Conservation (phyloP, 371 early-diverging fungal species). For the Enteropsectra breve region DNA sequence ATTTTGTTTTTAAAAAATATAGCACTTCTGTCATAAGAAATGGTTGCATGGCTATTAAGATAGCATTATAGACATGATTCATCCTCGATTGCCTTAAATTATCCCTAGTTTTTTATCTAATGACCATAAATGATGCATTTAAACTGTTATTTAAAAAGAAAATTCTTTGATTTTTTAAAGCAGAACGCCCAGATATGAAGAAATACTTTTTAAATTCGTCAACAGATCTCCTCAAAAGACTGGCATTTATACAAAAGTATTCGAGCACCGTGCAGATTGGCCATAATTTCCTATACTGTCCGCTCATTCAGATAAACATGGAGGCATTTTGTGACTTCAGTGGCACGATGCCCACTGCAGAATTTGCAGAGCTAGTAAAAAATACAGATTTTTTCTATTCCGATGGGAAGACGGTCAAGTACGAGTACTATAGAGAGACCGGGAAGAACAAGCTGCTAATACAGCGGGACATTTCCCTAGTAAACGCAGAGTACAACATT, state of each 20-base stretch:
- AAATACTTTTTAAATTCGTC: too few species aligned
- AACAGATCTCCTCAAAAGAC: not conserved
- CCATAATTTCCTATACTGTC: not conserved
- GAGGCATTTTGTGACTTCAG: slow-evolving; percentile 9
- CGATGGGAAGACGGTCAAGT: not conserved
- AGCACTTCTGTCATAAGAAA: too few species aligned
- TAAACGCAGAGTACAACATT: not conserved
- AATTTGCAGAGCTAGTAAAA: slow-evolving; percentile 2
- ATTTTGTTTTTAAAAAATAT: too few species aligned
- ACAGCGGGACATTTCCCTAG: not conserved
- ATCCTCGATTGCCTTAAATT: too few species aligned
- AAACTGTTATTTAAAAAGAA: too few species aligned
- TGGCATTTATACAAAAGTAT: slow-evolving; percentile 3
- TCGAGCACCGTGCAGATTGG: not conserved
- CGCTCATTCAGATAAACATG: slow-evolving; percentile 6
- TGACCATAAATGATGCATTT: too few species aligned
- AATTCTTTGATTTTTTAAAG: too few species aligned
- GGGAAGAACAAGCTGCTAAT: not conserved
- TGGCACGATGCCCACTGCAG: not conserved
- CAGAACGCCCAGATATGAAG: too few species aligned
- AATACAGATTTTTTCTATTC: not conserved
- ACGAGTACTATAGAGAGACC: not conserved
- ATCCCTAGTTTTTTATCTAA: too few species aligned
- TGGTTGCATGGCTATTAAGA: too few species aligned
- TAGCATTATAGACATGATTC: too few species aligned